Evolutionary conservation across 495 filamentous ascomycete genomes (phyloP), one percentile per base, ranked within the genome.

Genomic region (Penicillium flavigenum): DNA sequence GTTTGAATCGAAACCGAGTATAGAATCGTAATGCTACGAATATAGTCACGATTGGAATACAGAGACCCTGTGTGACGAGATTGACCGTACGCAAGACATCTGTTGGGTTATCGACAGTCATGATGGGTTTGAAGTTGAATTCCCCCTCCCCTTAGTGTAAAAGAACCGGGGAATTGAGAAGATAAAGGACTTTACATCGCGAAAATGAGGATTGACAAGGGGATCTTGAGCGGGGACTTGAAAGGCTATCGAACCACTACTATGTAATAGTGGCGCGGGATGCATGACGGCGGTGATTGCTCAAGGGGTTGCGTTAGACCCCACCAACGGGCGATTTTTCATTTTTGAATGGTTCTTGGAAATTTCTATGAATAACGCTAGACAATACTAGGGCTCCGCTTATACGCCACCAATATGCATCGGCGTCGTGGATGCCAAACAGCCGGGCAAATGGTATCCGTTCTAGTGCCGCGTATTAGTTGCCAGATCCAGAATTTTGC

Each of bases 21-120:
- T 67, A 70, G 20, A 76, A 67, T 4, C 78, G 73, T 26, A 76
- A 50, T 2, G 49, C 52, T 16, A 80, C 66, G 43, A 78, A 74
- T 1, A 74, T 31, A 14, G 71, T 66, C 19, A 72, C 64, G 42
- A 81, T 67, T 2, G 69, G 69, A 43, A 81, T 70, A 58, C 74
- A 80, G n/a, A 81, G 62, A 32, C 63, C 67, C 61, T 81, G 76
- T 11, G 73, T 76, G 36, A 77, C 69, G 1, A 76, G 56, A 47
- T 75, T 78, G 36, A 77, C 46, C 1, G 75, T 78, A 48, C 70
- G 52, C 17, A 76, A 56, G 11, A 64, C 61, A 71, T 76, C 73
- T 20, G 63, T 54, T 6, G 72, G 70, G 29, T 76, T 55, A 8
- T 51, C 57, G 8, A 64, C 38, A 20, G 65, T 53, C 69, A 72